Base-by-base conservation (phyloP, 23 red algal genomes). In the Pyropia haitanensis region DNA sequence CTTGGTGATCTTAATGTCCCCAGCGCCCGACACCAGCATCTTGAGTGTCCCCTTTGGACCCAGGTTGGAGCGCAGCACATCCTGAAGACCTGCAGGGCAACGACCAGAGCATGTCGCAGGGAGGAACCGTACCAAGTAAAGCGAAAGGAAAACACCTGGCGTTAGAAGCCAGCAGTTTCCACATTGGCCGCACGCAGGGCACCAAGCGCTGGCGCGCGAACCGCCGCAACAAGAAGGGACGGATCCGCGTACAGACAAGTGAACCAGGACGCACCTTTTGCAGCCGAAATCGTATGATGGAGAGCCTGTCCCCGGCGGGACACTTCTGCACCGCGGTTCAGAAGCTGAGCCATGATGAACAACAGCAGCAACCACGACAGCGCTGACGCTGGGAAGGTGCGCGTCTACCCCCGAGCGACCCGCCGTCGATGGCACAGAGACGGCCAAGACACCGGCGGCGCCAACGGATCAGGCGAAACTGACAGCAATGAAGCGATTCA, bases 1-100 rank as follows among this genome's bases (percentile, higher is more conserved):
- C 69, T 98, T 98, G 57, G 85, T 98, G 24, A 98, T 77, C 49
- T 90, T 91, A 25, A 98, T 89, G 60, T 98, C 94, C 32, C 94
- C 94, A 27, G 85, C 80, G 52, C 94, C 94, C 12, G 71, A 73
- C 17, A 98, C 94, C 2, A 98, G 85, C 85, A 98, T 89, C 72
- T 98, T 98, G 20, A 98, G 68, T 1, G 94, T 98, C 22, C 94
- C 94, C 44, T 83, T 84, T 44, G 94, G 94, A 16, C 94, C 94
- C 15, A 98, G 69, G 61, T 98, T 98, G 23, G 86, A 91, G 52
- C 94, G 79, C 58, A 98, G 51, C 24, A 98, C 85, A 24, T 79
- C 81, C 76, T 98, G 84, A 19, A 98, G 75, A 10, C 94, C 78
- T 46, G 17, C 39, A 46, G 39, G 39, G 39, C 8, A 46, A 46